A percentile compares a stretch with the other conserved stretches of the same genome.
These are phyloP conservation scores for Nannochloris sp. DNA, from an alignment of 139 green algal genomes.

Conservation along the genomic window DNA sequence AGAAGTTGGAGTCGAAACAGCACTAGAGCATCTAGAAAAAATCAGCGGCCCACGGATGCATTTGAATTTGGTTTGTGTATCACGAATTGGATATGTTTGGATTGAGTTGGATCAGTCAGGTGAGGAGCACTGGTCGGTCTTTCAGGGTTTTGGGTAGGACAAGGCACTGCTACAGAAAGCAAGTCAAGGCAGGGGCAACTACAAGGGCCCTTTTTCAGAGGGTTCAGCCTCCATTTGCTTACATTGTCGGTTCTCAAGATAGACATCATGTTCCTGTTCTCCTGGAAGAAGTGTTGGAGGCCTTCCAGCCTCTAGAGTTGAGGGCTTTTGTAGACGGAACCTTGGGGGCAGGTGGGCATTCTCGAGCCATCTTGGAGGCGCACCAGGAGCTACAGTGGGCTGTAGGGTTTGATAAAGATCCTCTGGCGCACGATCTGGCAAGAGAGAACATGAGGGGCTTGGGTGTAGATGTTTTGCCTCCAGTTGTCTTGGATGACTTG, in stretches of 20 bases:
- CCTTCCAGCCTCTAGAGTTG: constrained; percentile 31
- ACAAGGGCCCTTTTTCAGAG: no score
- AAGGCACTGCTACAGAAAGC: not conserved
- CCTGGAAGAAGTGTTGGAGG: constrained; percentile 45
- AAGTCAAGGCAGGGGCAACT: not conserved
- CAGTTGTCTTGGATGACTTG: not conserved
- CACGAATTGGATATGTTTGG: no score
- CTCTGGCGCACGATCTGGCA: constrained; percentile 61
- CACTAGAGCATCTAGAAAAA: not conserved
- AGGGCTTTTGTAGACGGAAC: constrained; percentile 78
- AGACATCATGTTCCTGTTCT: constrained; percentile 46
- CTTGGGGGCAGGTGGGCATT: constrained; percentile 78
- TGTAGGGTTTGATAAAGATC: constrained; percentile 81
- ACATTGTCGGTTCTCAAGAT: not conserved
- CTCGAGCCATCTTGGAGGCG: constrained; percentile 38
- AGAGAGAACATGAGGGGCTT: constrained; percentile 25
- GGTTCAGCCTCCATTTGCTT: not conserved
- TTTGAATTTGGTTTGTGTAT: no score
- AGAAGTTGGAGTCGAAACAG: constrained; percentile 9
- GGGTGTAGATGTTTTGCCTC: constrained; percentile 5
- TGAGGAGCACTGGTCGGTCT: not conserved
- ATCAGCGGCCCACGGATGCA: no score
- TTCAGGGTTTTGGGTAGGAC: not conserved
- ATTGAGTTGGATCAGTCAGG: not conserved
- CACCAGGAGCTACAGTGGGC: constrained; percentile 67